phyloP scores from a whole-genome alignment of 805 yeast genomes.

The Lipomyces orientalis region DNA sequence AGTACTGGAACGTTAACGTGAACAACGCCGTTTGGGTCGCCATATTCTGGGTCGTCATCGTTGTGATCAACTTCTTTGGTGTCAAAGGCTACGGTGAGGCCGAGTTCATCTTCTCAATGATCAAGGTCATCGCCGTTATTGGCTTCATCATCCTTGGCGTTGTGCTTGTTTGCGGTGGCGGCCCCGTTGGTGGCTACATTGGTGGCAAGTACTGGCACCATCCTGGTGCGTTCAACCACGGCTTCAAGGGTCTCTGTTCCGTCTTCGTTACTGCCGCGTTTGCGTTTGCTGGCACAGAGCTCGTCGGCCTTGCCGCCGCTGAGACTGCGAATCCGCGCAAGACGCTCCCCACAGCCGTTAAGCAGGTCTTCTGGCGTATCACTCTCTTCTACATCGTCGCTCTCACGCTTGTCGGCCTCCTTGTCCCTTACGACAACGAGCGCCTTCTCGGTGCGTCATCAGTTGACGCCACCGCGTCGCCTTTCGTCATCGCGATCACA shows the following conservation, averaged over 20 bases:
- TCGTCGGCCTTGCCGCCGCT: conserved; percentile 77
- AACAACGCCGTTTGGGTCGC: conserved; percentile 64
- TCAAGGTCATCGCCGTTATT: conserved; percentile 62
- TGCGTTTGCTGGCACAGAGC: conserved; percentile 76
- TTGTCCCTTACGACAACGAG: conserved; percentile 69
- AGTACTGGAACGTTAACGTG: conserved; percentile 56
- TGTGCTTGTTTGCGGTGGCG: conserved; percentile 61
- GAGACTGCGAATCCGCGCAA: conserved; percentile 72
- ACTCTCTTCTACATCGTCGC: conserved; percentile 69
- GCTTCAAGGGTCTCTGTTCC: conserved; percentile 73
- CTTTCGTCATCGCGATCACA: conserved; percentile 73
- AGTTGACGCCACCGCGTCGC: conserved; percentile 71
- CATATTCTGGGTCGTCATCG: conserved; percentile 59
- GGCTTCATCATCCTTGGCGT: conserved; percentile 69
- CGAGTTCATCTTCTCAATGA: conserved; percentile 63
- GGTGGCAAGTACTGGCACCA: conserved; percentile 65
- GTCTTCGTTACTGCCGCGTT: conserved; percentile 81
- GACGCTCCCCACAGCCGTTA: conserved; percentile 72
- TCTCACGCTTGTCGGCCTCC: conserved; percentile 62
- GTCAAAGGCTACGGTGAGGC: conserved; percentile 70
- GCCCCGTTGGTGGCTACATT: conserved; percentile 61
- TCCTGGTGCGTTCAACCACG: conserved; percentile 65
- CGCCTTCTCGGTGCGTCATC: conserved; percentile 54
- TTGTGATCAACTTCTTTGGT: conserved; percentile 59
- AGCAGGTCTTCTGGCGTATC: conserved; percentile 85